These are phyloP conservation scores for Mycena belliarum DNA, from an alignment of 768 basidiomycete species.

Conservation along the genomic window DNA sequence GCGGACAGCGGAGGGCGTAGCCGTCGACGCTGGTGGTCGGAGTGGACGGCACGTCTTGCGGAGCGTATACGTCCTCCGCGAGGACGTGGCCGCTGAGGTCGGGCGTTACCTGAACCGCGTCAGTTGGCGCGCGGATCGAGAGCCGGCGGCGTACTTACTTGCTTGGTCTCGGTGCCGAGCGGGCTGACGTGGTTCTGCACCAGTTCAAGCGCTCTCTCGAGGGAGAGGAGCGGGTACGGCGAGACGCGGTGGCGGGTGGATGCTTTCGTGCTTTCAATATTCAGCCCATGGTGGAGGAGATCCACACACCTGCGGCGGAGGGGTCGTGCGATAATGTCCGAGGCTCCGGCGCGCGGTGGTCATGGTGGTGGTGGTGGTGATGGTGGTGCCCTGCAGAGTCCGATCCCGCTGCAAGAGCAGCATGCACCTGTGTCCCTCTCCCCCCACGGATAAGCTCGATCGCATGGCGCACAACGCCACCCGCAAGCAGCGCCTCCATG, in stretches of 20 bases:
- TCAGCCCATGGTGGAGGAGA: no score
- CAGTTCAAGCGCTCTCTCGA: constrained; percentile 62
- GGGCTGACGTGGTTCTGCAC: constrained; percentile 51
- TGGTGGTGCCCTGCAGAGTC: not conserved
- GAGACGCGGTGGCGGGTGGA: constrained; percentile 74
- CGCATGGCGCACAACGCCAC: constrained; percentile 66
- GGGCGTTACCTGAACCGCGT: constrained; percentile 51
- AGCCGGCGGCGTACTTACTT: constrained; percentile 47
- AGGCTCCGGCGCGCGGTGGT: constrained; percentile 50
- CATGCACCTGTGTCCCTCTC: constrained; percentile 63
- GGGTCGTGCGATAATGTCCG: constrained; percentile 73
- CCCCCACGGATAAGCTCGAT: constrained; percentile 68
- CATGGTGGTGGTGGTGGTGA: constrained; percentile 29
- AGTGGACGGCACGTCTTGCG: constrained; percentile 61
- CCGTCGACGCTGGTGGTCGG: constrained; percentile 86
- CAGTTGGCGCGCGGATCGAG: not conserved
- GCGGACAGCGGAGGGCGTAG: constrained; percentile 75
- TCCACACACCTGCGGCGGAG: constrained; percentile 56
- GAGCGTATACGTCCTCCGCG: constrained; percentile 72
- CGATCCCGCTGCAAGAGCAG: constrained; percentile 37
- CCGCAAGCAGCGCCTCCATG: constrained; percentile 58
- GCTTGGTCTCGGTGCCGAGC: constrained; percentile 39
- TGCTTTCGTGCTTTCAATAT: constrained; percentile 37
- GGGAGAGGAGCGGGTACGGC: constrained; percentile 70
- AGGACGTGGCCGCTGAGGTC: constrained; percentile 68